A percentile compares a stretch with the other conserved stretches of the same genome.
Evolutionary conservation across 306 rosid genomes (phyloP).

Genomic region (Sicyos edulis): DNA sequence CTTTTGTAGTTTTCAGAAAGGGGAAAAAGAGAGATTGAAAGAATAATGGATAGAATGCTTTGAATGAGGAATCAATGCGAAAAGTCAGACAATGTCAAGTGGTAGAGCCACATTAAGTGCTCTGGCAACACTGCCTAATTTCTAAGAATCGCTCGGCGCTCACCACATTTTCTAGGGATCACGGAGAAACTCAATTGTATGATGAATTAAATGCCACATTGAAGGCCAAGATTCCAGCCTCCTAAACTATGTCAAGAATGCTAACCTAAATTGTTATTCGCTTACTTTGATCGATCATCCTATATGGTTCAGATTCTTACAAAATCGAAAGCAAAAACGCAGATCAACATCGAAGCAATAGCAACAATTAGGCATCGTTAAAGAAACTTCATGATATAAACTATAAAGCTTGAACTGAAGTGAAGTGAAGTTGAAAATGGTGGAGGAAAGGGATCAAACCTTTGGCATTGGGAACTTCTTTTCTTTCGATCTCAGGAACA

Average conservation of each 20-base stretch:
- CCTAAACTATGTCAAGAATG: background rate
- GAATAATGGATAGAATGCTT: background rate
- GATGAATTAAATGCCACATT: background rate
- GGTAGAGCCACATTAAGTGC: constrained; percentile 4
- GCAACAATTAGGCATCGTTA: background rate
- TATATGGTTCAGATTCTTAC: background rate
- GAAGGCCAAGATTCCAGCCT: background rate
- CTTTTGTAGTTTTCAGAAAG: background rate
- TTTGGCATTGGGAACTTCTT: background rate
- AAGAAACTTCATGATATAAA: background rate
- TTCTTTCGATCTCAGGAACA: background rate
- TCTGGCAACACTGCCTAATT: background rate
- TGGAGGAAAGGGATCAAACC: constrained; percentile 11
- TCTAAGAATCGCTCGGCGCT: background rate
- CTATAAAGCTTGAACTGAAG: background rate
- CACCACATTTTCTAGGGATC: constrained; percentile 7
- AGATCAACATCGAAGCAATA: background rate
- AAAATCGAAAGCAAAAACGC: background rate
- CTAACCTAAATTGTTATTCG: background rate
- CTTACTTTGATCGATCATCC: background rate
- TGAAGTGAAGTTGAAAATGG: background rate
- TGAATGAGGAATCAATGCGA: constrained; percentile 10
- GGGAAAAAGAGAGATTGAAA: background rate
- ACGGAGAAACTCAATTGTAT: constrained; percentile 5
- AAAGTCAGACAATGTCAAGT: background rate